These are phyloP conservation scores for Aspergillus fumigatiaffinis DNA, from an alignment of 2,329 filamentous ascomycete genomes.

Conservation along the genomic window DNA sequence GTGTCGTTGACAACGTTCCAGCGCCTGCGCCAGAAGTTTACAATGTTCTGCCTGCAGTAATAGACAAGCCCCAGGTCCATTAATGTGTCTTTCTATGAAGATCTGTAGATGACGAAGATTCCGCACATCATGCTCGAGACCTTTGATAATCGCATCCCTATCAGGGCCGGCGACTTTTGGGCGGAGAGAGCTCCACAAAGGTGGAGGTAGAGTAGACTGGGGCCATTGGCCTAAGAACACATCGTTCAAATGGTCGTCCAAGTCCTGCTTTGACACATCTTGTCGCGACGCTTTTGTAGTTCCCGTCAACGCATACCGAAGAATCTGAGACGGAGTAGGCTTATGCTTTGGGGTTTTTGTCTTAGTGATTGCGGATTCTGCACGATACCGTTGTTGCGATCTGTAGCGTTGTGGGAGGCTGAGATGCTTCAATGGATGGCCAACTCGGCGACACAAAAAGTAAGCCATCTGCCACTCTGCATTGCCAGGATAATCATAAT, in stretches of 20 bases:
- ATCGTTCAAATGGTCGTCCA: conserved; percentile 15
- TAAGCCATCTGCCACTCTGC: neutral
- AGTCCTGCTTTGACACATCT: neutral
- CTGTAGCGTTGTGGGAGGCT: neutral
- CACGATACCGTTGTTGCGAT: conserved; percentile 4
- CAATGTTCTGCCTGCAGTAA: conserved; percentile 10
- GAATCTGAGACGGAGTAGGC: conserved; percentile 26
- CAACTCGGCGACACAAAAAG: neutral
- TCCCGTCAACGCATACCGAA: conserved; percentile 31
- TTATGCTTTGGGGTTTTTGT: conserved; percentile 2
- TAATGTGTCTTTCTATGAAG: conserved; percentile 23
- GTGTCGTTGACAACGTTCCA: conserved; percentile 21
- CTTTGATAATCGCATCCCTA: neutral
- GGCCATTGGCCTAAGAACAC: conserved; percentile 23
- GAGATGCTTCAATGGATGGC: neutral
- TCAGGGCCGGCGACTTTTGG: neutral
- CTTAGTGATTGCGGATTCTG: conserved; percentile 1
- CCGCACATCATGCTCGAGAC: conserved; percentile 1
- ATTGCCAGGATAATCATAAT: neutral
- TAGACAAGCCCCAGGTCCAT: conserved; percentile 4
- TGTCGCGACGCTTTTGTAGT: conserved; percentile 10
- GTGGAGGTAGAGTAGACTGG: conserved; percentile 11
- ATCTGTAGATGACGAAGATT: conserved; percentile 16
- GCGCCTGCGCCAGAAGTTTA: conserved; percentile 11
- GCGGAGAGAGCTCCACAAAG: conserved; percentile 21